phyloP scores from a whole-genome alignment of 1,284 basidiomycete genomes.

The Ganoderma sinense region DNA sequence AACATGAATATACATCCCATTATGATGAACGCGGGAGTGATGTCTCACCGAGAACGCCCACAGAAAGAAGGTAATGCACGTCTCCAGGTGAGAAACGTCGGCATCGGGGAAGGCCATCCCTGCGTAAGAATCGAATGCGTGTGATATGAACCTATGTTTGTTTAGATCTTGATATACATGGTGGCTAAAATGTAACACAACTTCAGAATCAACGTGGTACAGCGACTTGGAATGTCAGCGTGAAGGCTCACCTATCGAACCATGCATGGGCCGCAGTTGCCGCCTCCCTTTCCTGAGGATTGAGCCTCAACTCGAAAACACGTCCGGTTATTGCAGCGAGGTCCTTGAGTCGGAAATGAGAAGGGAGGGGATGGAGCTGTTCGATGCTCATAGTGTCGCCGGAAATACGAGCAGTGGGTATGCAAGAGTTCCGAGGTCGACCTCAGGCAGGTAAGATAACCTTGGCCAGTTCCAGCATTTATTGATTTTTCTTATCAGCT shows the following conservation, averaged over 20 bases:
- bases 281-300: slow-evolving; percentile 27
- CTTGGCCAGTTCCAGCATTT: too few species aligned
- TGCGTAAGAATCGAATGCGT: slow-evolving; percentile 50
- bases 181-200: slow-evolving; percentile 17
- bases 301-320: slow-evolving; percentile 31
- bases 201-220: too few species aligned
- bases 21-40: too few species aligned
- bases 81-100: slow-evolving; percentile 48
- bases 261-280: slow-evolving; percentile 22
- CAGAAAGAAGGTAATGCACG: slow-evolving; percentile 52
- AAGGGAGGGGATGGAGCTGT: slow-evolving; percentile 31
- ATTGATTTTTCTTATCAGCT: too few species aligned
- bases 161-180: slow-evolving; percentile 32
- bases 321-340: slow-evolving; percentile 28
- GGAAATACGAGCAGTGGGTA: too few species aligned
- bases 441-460: too few species aligned
- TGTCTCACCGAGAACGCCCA: slow-evolving; percentile 52
- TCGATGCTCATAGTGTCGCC: slow-evolving; percentile 34
- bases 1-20: background rate
- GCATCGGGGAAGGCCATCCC: slow-evolving; percentile 53
- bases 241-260: slow-evolving; percentile 29
- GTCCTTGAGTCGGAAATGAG: slow-evolving; percentile 32
- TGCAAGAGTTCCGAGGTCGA: too few species aligned
- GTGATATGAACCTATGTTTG: slow-evolving; percentile 31
- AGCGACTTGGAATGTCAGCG: background rate